These are phyloP conservation scores for Quambalaria eucalypti DNA, from an alignment of 1,284 basidiomycete species.

Conservation along the genomic window DNA sequence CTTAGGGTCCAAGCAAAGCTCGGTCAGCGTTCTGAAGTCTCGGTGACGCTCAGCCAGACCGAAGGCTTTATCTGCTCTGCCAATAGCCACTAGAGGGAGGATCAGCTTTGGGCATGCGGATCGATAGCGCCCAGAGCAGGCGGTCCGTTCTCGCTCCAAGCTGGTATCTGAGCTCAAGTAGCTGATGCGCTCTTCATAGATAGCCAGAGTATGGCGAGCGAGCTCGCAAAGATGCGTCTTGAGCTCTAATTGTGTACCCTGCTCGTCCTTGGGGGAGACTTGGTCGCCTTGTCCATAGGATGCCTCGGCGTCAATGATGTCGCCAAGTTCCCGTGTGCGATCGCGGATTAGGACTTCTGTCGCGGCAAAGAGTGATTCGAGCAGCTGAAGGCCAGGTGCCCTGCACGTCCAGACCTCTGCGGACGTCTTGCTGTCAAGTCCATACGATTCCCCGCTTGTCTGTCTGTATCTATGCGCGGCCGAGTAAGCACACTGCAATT, in stretches of 20 bases:
- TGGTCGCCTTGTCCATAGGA: slow-evolving; percentile 15
- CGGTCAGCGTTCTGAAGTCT: slow-evolving; percentile 72
- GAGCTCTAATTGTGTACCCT: slow-evolving; percentile 40
- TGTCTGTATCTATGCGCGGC: slow-evolving; percentile 67
- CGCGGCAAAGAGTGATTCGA: slow-evolving; percentile 64
- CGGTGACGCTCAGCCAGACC: slow-evolving; percentile 71
- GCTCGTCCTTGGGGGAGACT: slow-evolving; percentile 34
- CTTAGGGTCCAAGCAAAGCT: slow-evolving; percentile 61
- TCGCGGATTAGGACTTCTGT: slow-evolving; percentile 55
- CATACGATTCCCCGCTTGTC: slow-evolving; percentile 65
- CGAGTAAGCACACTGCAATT: slow-evolving; percentile 60
- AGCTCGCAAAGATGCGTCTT: slow-evolving; percentile 65
- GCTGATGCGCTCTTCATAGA: slow-evolving; percentile 46
- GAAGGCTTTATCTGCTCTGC: slow-evolving; percentile 64
- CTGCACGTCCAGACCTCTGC: slow-evolving; percentile 73
- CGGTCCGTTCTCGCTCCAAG: slow-evolving; percentile 52
- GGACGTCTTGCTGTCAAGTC: slow-evolving; percentile 55
- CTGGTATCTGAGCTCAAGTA: slow-evolving; percentile 28
- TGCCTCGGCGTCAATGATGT: slow-evolving; percentile 31
- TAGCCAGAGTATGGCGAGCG: slow-evolving; percentile 46
- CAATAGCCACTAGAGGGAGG: slow-evolving; percentile 60
- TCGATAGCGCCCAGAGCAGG: slow-evolving; percentile 60
- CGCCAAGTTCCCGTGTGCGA: slow-evolving; percentile 52
- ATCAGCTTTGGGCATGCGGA: slow-evolving; percentile 64
- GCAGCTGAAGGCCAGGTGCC: slow-evolving; percentile 59